Conservation (phyloP, 257 asterid genomes). For the Cordia subcordata region DNA sequence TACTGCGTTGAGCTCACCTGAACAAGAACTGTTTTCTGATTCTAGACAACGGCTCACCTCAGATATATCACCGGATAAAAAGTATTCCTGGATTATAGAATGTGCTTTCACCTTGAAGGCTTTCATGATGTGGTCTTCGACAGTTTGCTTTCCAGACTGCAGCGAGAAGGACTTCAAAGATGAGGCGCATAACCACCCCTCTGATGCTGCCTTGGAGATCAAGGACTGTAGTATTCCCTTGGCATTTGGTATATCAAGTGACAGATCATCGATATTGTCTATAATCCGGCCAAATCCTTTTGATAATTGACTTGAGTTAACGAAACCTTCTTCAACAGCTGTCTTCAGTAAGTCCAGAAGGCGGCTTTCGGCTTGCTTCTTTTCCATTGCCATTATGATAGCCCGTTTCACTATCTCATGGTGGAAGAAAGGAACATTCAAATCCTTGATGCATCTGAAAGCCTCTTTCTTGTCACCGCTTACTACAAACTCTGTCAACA, state of each 20-base stretch:
- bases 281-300: slow-evolving; percentile 79
- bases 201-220: slow-evolving; percentile 85
- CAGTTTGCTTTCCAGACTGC: slow-evolving; percentile 36
- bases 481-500: slow-evolving; percentile 56
- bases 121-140: slow-evolving; percentile 48
- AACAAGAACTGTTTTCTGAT: slow-evolving; percentile 40
- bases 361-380: slow-evolving; percentile 43
- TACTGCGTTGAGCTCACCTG: slow-evolving; percentile 57
- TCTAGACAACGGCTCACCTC: slow-evolving; percentile 77
- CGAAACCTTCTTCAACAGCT: slow-evolving; percentile 63
- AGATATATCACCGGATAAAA: slow-evolving; percentile 67
- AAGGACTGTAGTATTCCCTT: slow-evolving; percentile 55
- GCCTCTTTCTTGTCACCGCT: slow-evolving; percentile 89
- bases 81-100: slow-evolving; percentile 73
- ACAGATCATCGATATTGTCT: slow-evolving; percentile 66
- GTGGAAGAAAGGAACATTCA: slow-evolving; percentile 80
- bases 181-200: slow-evolving; percentile 88
- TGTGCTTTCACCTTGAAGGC: slow-evolving; percentile 62
- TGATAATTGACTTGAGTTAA: slow-evolving; percentile 81
- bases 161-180: slow-evolving; percentile 52
- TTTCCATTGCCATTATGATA: slow-evolving; percentile 81
- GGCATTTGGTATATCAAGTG: slow-evolving; percentile 82
- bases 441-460: slow-evolving; percentile 67
- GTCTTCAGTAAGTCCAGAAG: slow-evolving; percentile 60
- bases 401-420: slow-evolving; percentile 92